phyloP scores from a whole-genome alignment of 1,139 yeast species.

The Geotrichum fermentans region DNA sequence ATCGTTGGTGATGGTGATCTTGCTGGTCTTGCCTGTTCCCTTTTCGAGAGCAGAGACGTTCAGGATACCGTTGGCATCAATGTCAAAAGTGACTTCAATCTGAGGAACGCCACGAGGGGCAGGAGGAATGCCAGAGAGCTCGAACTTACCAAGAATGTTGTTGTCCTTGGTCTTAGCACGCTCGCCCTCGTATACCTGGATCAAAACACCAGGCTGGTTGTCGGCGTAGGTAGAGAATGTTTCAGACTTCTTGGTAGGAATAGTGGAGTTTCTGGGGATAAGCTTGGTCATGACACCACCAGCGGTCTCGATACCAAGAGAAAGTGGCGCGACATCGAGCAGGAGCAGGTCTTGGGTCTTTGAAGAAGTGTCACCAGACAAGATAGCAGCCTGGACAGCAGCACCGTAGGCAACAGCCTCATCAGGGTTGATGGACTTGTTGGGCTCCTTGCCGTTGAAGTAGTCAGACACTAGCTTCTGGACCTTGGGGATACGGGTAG shows the following conservation, averaged over 20 bases:
- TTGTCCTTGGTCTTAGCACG: conserved; percentile 90
- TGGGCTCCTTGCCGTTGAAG: conserved; percentile 95
- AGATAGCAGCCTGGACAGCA: conserved; percentile 95
- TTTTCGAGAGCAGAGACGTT: conserved; percentile 92
- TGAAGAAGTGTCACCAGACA: conserved; percentile 81
- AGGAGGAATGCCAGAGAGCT: conserved; percentile 87
- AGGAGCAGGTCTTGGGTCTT: conserved; percentile 79
- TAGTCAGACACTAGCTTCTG: conserved; percentile 95
- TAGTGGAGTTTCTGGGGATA: conserved; percentile 86
- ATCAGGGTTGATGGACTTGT: conserved; percentile 87
- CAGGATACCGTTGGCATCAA: conserved; percentile 90
- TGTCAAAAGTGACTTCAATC: too few species aligned
- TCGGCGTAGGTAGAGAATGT: conserved; percentile 91
- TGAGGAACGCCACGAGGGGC: conserved; percentile 97
- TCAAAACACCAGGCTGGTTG: conserved; percentile 91
- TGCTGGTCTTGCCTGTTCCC: conserved; percentile 80
- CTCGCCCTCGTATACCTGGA: conserved; percentile 92
- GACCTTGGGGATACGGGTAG: conserved; percentile 98
- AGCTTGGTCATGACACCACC: conserved; percentile 93
- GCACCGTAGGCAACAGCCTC: conserved; percentile 99
- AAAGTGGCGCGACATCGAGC: conserved; percentile 76
- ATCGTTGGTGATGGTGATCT: conserved; percentile 83
- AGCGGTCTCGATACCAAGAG: conserved; percentile 91
- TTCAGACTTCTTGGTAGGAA: conserved; percentile 92
- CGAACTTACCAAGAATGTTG: conserved; percentile 90